Conservation (phyloP, 2,329 filamentous ascomycete genomes). For the Paraconiothyrium brasiliense region DNA sequence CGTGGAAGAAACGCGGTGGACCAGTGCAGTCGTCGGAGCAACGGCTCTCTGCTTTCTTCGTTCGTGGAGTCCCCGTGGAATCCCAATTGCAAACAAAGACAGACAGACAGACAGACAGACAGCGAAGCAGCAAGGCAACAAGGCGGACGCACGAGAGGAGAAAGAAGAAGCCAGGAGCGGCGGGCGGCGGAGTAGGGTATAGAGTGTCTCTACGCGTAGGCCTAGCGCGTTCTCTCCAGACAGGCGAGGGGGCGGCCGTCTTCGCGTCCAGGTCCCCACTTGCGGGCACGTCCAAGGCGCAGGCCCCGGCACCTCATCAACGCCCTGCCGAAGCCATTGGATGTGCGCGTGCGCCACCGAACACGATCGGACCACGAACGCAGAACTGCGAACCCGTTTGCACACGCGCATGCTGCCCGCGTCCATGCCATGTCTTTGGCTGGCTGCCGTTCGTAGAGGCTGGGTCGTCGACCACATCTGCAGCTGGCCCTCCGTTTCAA, state of each 20-base stretch:
- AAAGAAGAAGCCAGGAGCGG: background rate
- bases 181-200: constrained; percentile 1
- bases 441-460: constrained; percentile 6
- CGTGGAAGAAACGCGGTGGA: constrained; percentile 8
- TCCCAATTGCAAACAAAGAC: constrained; percentile 16
- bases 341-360: constrained; percentile 22
- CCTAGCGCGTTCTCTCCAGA: constrained; percentile 34
- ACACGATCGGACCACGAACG: constrained; percentile 37
- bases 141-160: background rate
- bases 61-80: too few species aligned
- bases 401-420: constrained; percentile 24
- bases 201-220: constrained; percentile 30
- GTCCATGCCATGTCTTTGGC: background rate
- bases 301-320: constrained; percentile 8
- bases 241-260: constrained; percentile 8
- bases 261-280: constrained; percentile 30
- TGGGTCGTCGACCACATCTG: background rate
- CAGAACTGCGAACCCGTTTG: constrained; percentile 26
- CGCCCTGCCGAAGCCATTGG: constrained; percentile 21
- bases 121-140: background rate
- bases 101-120: constrained; percentile 18
- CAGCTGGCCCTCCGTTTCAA: constrained; percentile 25
- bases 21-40: constrained; percentile 14
- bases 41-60: background rate
- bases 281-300: constrained; percentile 1